Evolutionary conservation across 2,329 filamentous ascomycete species (phyloP).

Genomic region (Massarina eburnea): DNA sequence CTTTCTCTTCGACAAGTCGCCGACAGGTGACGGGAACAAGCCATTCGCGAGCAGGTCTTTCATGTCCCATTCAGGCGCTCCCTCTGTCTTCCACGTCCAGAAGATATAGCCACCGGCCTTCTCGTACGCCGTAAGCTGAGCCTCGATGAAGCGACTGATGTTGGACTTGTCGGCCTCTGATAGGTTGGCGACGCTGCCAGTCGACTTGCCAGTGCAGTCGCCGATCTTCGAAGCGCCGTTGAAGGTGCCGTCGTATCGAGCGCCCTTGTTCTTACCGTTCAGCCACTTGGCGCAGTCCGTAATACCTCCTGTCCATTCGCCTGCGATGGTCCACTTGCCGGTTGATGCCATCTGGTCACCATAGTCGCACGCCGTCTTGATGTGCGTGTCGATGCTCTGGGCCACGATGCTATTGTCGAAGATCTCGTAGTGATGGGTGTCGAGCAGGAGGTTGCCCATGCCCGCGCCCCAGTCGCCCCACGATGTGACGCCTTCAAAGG

Average conservation of each 20-base stretch:
- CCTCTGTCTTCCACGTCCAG: slow-evolving; percentile 56
- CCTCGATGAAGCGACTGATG: slow-evolving; percentile 49
- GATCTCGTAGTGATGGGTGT: slow-evolving; percentile 54
- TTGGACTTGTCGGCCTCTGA: slow-evolving; percentile 46
- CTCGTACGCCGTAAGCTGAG: slow-evolving; percentile 52
- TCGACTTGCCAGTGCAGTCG: slow-evolving; percentile 48
- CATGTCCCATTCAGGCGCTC: slow-evolving; percentile 54
- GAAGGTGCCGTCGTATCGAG: slow-evolving; percentile 49
- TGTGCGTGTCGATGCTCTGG: slow-evolving; percentile 43
- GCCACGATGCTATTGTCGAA: slow-evolving; percentile 44
- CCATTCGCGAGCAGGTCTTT: slow-evolving; percentile 46
- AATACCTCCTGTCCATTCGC: slow-evolving; percentile 52
- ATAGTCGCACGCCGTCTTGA: slow-evolving; percentile 48
- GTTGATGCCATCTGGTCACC: slow-evolving; percentile 49
- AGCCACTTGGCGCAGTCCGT: slow-evolving; percentile 53
- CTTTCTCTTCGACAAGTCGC: slow-evolving; percentile 26
- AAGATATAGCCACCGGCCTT: slow-evolving; percentile 53
- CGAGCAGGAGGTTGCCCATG: slow-evolving; percentile 48
- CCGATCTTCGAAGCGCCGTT: slow-evolving; percentile 44
- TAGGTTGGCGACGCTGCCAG: slow-evolving; percentile 46
- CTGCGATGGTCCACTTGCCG: slow-evolving; percentile 51
- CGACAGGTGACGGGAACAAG: slow-evolving; percentile 53
- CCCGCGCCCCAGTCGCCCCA: slow-evolving; percentile 50
- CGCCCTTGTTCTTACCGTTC: slow-evolving; percentile 51
- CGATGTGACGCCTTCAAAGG: slow-evolving; percentile 47